Conservation (phyloP, 306 rosid species). For the Inga oerstediana region DNA sequence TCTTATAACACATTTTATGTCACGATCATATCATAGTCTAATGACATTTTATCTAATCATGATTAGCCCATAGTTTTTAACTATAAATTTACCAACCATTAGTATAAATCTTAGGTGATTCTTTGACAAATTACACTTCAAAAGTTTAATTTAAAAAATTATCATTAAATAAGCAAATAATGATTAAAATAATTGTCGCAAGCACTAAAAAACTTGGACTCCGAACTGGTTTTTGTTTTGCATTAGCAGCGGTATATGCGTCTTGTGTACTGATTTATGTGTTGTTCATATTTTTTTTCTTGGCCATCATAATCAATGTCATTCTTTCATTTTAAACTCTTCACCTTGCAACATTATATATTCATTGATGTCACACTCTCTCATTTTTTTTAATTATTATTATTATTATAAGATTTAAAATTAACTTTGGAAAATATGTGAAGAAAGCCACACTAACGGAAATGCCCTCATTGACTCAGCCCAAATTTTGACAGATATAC, state of each 20-base stretch:
- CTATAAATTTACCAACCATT: background rate
- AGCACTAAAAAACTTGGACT: background rate
- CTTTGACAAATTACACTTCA: background rate
- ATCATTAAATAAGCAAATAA: background rate
- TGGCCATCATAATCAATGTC: background rate
- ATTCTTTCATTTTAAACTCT: background rate
- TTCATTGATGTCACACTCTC: background rate
- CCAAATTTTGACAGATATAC: background rate
- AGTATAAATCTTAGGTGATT: background rate
- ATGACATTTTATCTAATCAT: background rate
- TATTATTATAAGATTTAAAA: background rate
- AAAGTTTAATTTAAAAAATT: background rate
- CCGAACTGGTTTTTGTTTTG: background rate
- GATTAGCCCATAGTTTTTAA: background rate
- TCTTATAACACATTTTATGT: background rate
- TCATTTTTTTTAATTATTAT: background rate
- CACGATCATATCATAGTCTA: background rate
- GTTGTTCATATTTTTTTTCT: background rate
- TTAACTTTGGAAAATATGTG: background rate
- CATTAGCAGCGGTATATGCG: background rate
- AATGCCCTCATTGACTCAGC: background rate
- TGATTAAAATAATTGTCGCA: background rate
- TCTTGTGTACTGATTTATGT: background rate
- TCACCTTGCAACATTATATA: background rate
- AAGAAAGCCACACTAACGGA: background rate